A percentile compares a stretch with the other conserved stretches of the same genome.
phyloP scores from a whole-genome alignment of 2,329 filamentous ascomycete species.

The Colletotrichum sp. region DNA sequence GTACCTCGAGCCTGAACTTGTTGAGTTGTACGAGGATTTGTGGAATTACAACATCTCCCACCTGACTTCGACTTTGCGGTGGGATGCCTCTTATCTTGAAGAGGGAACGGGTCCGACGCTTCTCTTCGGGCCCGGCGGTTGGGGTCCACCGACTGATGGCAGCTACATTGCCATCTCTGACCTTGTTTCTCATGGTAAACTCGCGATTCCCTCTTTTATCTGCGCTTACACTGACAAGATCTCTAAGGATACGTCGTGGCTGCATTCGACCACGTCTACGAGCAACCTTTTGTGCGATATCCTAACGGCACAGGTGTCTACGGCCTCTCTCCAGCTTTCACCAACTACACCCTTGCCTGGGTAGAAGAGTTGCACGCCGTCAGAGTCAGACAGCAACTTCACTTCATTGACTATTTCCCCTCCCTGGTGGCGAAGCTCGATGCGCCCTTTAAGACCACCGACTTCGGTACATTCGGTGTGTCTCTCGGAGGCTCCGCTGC shows the following conservation, averaged over 20 bases:
- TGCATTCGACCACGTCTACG: constrained; percentile 30
- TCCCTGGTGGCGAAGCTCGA: constrained; percentile 13
- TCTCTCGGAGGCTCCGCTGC: constrained; percentile 27
- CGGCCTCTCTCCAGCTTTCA: constrained; percentile 16
- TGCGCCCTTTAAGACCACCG: constrained; percentile 21
- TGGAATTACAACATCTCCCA: constrained; percentile 13
- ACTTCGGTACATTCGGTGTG: constrained; percentile 25
- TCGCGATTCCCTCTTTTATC: too few species aligned
- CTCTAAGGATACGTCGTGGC: constrained; percentile 28
- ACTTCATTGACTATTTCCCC: constrained; percentile 23
- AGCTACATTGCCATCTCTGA: constrained; percentile 12
- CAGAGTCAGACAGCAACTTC: constrained; percentile 23
- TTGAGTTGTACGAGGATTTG: neutral
- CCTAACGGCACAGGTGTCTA: constrained; percentile 30
- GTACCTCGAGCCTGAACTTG: constrained; percentile 18
- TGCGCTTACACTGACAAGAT: neutral
- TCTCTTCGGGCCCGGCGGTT: constrained; percentile 13
- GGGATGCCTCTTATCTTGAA: constrained; percentile 2
- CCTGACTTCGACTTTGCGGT: constrained; percentile 11
- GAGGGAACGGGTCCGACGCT: constrained; percentile 2
- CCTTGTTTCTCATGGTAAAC: constrained; percentile 13
- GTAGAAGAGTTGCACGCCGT: constrained; percentile 18
- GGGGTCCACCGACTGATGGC: constrained; percentile 14
- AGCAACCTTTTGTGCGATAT: constrained; percentile 31
- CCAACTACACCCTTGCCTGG: constrained; percentile 2